These are phyloP conservation scores for Cladophialophora exuberans DNA, from an alignment of 2,329 filamentous ascomycete species.

Conservation along the genomic window DNA sequence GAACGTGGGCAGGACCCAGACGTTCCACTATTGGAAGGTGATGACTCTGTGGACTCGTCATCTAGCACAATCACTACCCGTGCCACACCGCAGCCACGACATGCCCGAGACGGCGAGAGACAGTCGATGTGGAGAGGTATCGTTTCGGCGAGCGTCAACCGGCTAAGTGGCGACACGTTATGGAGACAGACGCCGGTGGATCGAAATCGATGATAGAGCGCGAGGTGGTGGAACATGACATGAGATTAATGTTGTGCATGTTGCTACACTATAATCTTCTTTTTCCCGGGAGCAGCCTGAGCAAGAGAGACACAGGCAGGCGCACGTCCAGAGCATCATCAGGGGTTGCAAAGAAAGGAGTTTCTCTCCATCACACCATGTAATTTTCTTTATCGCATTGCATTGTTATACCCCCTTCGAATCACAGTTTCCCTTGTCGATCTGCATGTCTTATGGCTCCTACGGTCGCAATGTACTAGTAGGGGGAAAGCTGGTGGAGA, in stretches of 20 bases:
- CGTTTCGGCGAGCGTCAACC: conserved; percentile 48
- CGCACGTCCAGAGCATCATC: too few species aligned
- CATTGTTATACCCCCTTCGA: neutral
- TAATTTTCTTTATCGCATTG: neutral
- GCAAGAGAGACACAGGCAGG: too few species aligned
- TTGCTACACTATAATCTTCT: too few species aligned
- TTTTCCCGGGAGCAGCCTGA: neutral
- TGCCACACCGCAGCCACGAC: neutral
- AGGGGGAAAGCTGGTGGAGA: too few species aligned
- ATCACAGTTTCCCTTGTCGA: neutral
- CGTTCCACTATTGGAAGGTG: conserved; percentile 39
- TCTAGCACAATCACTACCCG: neutral
- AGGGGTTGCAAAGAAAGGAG: too few species aligned
- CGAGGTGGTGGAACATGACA: neutral
- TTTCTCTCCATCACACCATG: too few species aligned
- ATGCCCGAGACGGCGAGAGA: conserved; percentile 34
- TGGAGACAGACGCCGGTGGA: conserved; percentile 33
- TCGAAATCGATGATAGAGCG: conserved; percentile 27
- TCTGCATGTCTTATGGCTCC: neutral
- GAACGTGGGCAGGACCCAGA: conserved; percentile 45
- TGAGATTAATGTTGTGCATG: neutral
- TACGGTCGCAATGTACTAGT: neutral
- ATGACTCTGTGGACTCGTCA: conserved; percentile 3
- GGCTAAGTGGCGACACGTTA: conserved; percentile 50
- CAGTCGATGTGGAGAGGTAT: conserved; percentile 49